phyloP scores from a whole-genome alignment of 2,329 filamentous ascomycete genomes.

The Botrytis pseudocinerea region DNA sequence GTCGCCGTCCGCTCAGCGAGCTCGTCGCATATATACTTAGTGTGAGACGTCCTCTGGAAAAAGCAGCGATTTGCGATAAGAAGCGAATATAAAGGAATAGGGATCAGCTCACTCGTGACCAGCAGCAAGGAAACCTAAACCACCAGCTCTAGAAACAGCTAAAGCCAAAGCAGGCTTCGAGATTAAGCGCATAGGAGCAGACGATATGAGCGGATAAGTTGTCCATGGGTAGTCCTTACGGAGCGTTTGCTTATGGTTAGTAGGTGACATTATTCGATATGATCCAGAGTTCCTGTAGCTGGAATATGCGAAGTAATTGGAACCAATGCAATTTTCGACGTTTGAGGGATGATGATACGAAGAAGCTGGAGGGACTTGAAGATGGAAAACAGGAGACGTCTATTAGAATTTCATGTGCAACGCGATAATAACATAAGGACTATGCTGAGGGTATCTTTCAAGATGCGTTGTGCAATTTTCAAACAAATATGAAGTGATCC shows the following conservation, averaged over 20 bases:
- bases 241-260: conserved; percentile 20
- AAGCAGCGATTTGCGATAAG: conserved; percentile 4
- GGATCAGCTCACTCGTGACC: conserved; percentile 37
- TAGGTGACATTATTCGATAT: conserved; percentile 15
- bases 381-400: conserved; percentile 6
- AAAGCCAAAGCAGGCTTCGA: conserved; percentile 55
- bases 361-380: conserved; percentile 7
- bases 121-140: conserved; percentile 51
- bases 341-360: not conserved
- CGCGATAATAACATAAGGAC: not conserved
- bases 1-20: not conserved
- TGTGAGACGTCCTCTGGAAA: not conserved
- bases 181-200: conserved; percentile 71
- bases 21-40: conserved; percentile 1
- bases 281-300: not conserved
- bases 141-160: conserved; percentile 57
- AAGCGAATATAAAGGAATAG: conserved; percentile 1
- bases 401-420: not conserved
- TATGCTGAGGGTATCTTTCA: conserved; percentile 1
- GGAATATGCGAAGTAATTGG: not conserved
- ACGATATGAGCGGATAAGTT: conserved; percentile 49
- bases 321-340: not conserved
- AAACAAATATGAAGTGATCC: not conserved
- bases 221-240: conserved; percentile 26
- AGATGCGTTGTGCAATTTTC: not conserved